Evolutionary conservation across 2,329 filamentous ascomycete species (phyloP).

Genomic region (Hymenoscyphus repandus): DNA sequence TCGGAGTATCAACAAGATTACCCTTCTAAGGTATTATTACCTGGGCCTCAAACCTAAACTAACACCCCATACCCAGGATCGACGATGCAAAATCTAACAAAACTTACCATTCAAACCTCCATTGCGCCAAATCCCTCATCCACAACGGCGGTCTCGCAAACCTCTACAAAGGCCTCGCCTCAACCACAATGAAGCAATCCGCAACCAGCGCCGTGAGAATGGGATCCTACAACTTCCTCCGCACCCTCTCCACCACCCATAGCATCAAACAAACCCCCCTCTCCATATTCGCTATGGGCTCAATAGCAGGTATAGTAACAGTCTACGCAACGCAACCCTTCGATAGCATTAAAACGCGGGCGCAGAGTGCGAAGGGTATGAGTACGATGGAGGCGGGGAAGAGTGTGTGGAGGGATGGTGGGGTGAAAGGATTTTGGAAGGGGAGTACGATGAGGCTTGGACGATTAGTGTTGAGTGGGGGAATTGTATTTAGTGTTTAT

Average conservation of each 20-base stretch:
- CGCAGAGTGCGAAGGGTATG: conserved; percentile 52
- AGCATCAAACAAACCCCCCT: conserved; percentile 33
- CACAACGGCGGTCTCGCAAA: conserved; percentile 35
- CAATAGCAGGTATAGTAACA: conserved; percentile 53
- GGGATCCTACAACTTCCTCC: conserved; percentile 43
- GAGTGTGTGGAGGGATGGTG: conserved; percentile 49
- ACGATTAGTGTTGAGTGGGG: conserved; percentile 56
- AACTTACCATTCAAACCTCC: conserved; percentile 26
- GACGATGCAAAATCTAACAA: conserved; percentile 33
- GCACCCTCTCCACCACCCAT: conserved; percentile 28
- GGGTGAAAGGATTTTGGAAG: conserved; percentile 56
- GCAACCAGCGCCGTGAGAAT: conserved; percentile 42
- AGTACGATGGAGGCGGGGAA: conserved; percentile 49
- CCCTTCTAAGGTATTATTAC: too few relatives aligned
- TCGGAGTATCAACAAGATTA: too few relatives aligned
- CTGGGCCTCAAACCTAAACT: neutral
- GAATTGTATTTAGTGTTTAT: conserved; percentile 42
- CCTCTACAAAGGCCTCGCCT: conserved; percentile 38
- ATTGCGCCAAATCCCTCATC: conserved; percentile 31
- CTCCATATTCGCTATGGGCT: conserved; percentile 56
- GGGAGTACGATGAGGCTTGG: conserved; percentile 63
- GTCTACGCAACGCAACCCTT: conserved; percentile 55
- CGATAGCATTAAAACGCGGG: conserved; percentile 56
- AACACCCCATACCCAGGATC: conserved; percentile 22
- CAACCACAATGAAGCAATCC: conserved; percentile 42